Base-by-base conservation (phyloP, 1,284 basidiomycete species). In the Schizopora paradoxa region DNA sequence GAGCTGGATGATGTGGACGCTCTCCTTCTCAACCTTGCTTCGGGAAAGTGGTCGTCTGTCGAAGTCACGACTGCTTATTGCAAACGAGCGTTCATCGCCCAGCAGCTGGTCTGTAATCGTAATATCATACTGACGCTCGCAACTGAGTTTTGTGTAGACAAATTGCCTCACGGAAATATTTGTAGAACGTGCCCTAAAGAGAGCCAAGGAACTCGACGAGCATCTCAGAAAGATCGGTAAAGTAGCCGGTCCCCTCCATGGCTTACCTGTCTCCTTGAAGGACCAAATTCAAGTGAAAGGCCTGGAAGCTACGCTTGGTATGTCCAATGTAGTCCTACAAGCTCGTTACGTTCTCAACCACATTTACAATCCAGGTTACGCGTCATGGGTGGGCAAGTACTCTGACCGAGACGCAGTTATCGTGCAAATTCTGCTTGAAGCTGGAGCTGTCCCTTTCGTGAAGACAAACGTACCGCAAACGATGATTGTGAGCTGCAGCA, bases 61-160 rank as follows among this genome's bases (percentile, higher is more conserved):
- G 74, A 80, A 42, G 85, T 87, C 27, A 79, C 80, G 0, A 80
- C 73, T 4, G 83, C 88, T 0, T 91, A 85, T 61, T 79, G 77
- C 60, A 91, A 91, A 66, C 71, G 88, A 16, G 84, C 89, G 0
- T 70, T 86, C 40, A 65, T 91, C 40, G 87, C 89, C 0, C 88
- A 91, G 49, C 89, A 91, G 58, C 62, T 88, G 8, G 89, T 89
- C 49, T 58, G 81, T 67, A 22, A 41, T 28, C 13, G 26, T 31
- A 22, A 42, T 6, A 23, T 43, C 10, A 18, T 2, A 45, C 39
- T 35, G 4, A 4, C 11, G 6, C 45, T 25, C 43, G 52, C 47
- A n/a, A 40, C 6, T 39, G 21, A 44, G 53, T 48, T 54, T n/a
- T 57, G 7, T 39, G 3, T 43, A 79, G 68, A 79, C 76, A 1